phyloP scores from a whole-genome alignment of 495 filamentous ascomycete species.

The Penicillium daleae region DNA sequence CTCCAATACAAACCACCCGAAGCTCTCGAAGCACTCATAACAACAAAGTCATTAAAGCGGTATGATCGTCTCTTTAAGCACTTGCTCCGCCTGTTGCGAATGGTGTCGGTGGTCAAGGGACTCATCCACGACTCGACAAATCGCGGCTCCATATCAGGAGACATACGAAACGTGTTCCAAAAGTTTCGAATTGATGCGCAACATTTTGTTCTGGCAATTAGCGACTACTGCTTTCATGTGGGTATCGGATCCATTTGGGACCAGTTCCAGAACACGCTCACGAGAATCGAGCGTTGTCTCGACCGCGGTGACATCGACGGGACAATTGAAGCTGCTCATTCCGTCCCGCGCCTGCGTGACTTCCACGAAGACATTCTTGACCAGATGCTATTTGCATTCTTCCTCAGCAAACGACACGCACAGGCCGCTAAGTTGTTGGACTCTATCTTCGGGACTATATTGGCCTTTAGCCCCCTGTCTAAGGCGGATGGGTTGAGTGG shows the following conservation, averaged over 20 bases:
- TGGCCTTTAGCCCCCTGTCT: slow-evolving; percentile 65
- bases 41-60: slow-evolving; percentile 64
- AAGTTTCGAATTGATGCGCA: slow-evolving; percentile 76
- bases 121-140: slow-evolving; percentile 64
- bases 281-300: slow-evolving; percentile 61
- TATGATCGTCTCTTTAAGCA: slow-evolving; percentile 85
- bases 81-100: slow-evolving; percentile 74
- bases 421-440: slow-evolving; percentile 76
- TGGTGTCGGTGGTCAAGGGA: slow-evolving; percentile 76
- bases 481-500: slow-evolving; percentile 45
- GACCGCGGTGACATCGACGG: slow-evolving; percentile 51
- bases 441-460: slow-evolving; percentile 71
- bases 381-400: slow-evolving; percentile 71
- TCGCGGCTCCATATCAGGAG: slow-evolving; percentile 41
- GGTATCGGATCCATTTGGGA: slow-evolving; percentile 74
- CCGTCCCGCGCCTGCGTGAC: slow-evolving; percentile 65
- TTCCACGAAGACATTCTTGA: slow-evolving; percentile 80
- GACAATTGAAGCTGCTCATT: slow-evolving; percentile 56
- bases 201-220: slow-evolving; percentile 71
- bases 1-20: slow-evolving; percentile 81
- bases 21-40: slow-evolving; percentile 74
- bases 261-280: slow-evolving; percentile 66
- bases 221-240: slow-evolving; percentile 75
- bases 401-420: slow-evolving; percentile 59
- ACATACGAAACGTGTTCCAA: slow-evolving; percentile 51